Percentiles rank a stretch among this genome's conserved stretches.
These are phyloP conservation scores for Teunomyces stri DNA, from an alignment of 805 yeast species.

Conservation along the genomic window DNA sequence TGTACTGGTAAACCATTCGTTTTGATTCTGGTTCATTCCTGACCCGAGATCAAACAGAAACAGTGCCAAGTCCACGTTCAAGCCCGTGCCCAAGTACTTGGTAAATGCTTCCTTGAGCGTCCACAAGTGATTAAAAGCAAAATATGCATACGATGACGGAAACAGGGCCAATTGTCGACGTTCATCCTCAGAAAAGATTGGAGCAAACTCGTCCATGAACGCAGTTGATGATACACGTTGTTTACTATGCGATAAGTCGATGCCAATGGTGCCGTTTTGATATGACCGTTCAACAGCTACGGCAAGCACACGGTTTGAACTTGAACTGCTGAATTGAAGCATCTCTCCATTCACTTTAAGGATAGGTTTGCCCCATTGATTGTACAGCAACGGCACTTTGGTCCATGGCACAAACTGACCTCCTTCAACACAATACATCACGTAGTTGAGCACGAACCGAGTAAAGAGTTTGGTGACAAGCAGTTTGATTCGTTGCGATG, in stretches of 20 bases:
- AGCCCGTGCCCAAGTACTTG: conserved; percentile 64
- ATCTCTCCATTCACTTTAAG: conserved; percentile 13
- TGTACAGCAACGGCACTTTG: conserved; percentile 25
- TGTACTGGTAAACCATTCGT: not conserved
- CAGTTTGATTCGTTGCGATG: conserved; percentile 31
- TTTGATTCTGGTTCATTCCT: not conserved
- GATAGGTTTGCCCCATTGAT: conserved; percentile 60
- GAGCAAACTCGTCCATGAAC: conserved; percentile 34
- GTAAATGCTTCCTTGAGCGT: conserved; percentile 77
- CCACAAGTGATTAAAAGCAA: conserved; percentile 62
- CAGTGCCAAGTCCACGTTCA: conserved; percentile 13
- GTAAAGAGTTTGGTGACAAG: conserved; percentile 49
- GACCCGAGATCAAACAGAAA: not conserved
- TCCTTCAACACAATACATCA: conserved; percentile 15
- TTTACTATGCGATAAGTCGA: conserved; percentile 37
- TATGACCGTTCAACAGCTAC: conserved; percentile 38
- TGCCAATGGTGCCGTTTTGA: conserved; percentile 26
- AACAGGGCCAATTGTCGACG: not conserved
- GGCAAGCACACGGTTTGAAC: conserved; percentile 51
- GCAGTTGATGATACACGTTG: conserved; percentile 23
- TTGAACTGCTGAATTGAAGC: conserved; percentile 56
- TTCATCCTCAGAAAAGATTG: conserved; percentile 5
- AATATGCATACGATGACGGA: conserved; percentile 31
- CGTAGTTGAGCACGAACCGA: conserved; percentile 36
- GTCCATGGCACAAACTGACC: conserved; percentile 17